These are phyloP conservation scores for Rhodotorula sp. DNA, from an alignment of 1,284 basidiomycete genomes.

Conservation along the genomic window DNA sequence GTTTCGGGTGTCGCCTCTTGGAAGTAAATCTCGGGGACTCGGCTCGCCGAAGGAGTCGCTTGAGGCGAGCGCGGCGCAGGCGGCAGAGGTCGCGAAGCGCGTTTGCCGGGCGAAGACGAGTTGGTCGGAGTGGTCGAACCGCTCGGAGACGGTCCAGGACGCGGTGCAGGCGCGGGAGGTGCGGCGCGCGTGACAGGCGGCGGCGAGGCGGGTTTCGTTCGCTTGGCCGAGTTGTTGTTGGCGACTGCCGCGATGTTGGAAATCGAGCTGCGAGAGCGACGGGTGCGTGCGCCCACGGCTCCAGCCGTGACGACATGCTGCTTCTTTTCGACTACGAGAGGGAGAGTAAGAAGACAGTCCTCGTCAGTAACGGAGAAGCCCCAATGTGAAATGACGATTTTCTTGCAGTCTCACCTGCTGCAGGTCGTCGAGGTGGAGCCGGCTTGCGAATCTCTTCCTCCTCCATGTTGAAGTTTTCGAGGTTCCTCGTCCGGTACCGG, in stretches of 20 bases:
- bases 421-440: not conserved
- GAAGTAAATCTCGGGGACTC: constrained; percentile 50
- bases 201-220: constrained; percentile 19
- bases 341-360: no score
- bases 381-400: not conserved
- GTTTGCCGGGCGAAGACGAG: constrained; percentile 24
- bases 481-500: constrained; percentile 68
- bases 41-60: constrained; percentile 44
- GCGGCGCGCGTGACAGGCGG: constrained; percentile 27
- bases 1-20: constrained; percentile 52
- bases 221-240: constrained; percentile 12
- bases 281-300: constrained; percentile 24
- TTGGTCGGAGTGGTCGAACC: constrained; percentile 16
- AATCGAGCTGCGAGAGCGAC: constrained; percentile 39
- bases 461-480: constrained; percentile 65
- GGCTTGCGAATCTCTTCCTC: constrained; percentile 53
- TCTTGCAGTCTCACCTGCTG: not conserved
- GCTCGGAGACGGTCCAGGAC: constrained; percentile 4
- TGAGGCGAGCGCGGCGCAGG: constrained; percentile 16
- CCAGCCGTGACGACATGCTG: constrained; percentile 37
- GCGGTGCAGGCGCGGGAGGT: constrained; percentile 2
- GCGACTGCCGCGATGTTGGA: constrained; percentile 40
- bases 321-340: constrained; percentile 17
- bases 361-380: not conserved
- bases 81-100: constrained; percentile 38